These are phyloP conservation scores for Phylloporus sp. DNA, from an alignment of 768 basidiomycete genomes.

Conservation along the genomic window DNA sequence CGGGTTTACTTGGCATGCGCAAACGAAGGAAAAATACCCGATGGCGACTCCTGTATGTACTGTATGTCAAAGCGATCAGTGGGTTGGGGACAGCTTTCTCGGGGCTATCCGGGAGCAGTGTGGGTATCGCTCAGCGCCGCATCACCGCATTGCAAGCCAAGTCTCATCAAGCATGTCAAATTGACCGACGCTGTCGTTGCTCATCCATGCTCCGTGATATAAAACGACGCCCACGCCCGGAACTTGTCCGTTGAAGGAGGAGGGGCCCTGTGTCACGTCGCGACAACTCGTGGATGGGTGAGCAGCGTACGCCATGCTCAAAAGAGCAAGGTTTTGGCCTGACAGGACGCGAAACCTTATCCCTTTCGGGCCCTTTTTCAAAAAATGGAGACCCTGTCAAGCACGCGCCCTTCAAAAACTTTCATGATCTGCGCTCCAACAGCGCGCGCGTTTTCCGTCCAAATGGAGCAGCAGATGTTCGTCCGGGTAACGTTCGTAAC, in stretches of 20 bases:
- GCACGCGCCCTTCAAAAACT: slow-evolving; percentile 21
- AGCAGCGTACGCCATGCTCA: not conserved
- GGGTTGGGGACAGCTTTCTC: not conserved
- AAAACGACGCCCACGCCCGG: too few species aligned
- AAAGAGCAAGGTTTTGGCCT: slow-evolving; percentile 2
- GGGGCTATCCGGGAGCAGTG: not conserved
- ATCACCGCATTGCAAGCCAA: slow-evolving; percentile 1
- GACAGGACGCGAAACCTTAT: not conserved
- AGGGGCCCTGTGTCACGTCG: not conserved
- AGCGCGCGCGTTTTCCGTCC: not conserved
- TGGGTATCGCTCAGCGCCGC: not conserved
- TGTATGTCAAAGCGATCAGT: not conserved
- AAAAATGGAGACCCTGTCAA: slow-evolving; percentile 19
- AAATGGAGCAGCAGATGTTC: not conserved
- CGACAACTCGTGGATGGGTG: slow-evolving; percentile 4
- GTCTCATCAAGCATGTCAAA: slow-evolving; percentile 16
- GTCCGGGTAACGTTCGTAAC: not conserved
- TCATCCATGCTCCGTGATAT: not conserved
- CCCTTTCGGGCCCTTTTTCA: not conserved
- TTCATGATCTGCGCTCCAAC: slow-evolving; percentile 10
- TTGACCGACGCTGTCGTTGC: slow-evolving; percentile 10
- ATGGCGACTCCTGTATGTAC: not conserved
- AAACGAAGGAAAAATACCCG: not conserved
- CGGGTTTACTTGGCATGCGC: not conserved
- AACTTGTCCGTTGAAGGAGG: slow-evolving; percentile 4